Percentiles rank a stretch among this genome's conserved stretches.
These are phyloP conservation scores for Linaria vulgaris DNA, from an alignment of 257 asterid genomes.

Conservation along the genomic window DNA sequence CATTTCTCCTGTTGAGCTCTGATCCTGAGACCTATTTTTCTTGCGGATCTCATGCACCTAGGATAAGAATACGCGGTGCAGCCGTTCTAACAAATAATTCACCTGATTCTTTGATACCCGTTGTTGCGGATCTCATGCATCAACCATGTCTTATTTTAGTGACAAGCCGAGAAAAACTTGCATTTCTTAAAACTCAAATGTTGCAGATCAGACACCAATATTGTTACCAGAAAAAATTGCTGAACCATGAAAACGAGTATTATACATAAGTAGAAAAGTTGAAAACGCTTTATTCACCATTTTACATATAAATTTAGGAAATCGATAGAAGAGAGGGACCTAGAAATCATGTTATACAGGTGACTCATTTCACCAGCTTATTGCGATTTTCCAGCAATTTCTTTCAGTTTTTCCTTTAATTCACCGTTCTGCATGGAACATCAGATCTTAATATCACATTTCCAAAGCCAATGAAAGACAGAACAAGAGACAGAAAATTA, in stretches of 20 bases:
- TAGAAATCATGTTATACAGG: too few species aligned
- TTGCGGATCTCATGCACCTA: too few species aligned
- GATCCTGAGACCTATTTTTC: too few species aligned
- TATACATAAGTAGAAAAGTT: background rate
- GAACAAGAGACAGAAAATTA: background rate
- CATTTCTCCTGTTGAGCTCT: too few species aligned
- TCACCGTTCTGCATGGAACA: constrained; percentile 66
- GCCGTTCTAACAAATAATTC: too few species aligned
- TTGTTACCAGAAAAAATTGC: background rate
- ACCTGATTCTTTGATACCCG: too few species aligned
- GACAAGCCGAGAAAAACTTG: too few species aligned
- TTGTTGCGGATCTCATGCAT: too few species aligned
- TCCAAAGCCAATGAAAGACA: background rate
- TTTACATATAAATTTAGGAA: background rate
- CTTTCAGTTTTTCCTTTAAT: constrained; percentile 63
- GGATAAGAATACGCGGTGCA: too few species aligned
- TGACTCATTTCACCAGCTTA: constrained; percentile 32
- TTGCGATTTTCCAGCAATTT: constrained; percentile 32
- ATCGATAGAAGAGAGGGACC: too few species aligned
- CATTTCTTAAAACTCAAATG: too few species aligned
- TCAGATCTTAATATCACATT: constrained; percentile 19
- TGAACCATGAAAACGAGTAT: background rate
- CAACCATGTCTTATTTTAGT: too few species aligned
- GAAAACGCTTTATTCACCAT: background rate
- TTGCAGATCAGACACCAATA: background rate